Evolutionary conservation across 1,139 yeast genomes (phyloP).

Genomic region (Scheffersomyces insectosa): DNA sequence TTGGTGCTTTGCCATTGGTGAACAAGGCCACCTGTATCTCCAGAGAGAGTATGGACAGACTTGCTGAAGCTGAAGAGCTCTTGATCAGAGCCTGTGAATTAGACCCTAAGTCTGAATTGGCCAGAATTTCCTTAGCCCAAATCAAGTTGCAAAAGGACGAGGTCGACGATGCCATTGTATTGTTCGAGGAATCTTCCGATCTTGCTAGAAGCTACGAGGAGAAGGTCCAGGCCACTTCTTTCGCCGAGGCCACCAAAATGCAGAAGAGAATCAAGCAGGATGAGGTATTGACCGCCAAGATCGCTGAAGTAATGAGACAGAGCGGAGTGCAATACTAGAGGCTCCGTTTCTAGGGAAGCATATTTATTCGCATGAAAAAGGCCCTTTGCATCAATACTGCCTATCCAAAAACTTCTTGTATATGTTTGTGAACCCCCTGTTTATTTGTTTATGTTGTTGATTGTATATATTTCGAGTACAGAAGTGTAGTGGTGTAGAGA

Average conservation of each 20-base stretch:
- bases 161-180: slow-evolving; percentile 75
- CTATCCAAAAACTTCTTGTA: too few relatives aligned
- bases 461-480: too few relatives aligned
- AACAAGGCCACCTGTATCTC: slow-evolving; percentile 82
- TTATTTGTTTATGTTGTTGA: too few relatives aligned
- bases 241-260: slow-evolving; percentile 88
- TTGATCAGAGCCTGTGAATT: slow-evolving; percentile 76
- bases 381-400: too few relatives aligned
- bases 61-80: slow-evolving; percentile 64
- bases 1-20: slow-evolving; percentile 88
- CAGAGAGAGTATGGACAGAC: slow-evolving; percentile 54
- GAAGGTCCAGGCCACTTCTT: slow-evolving; percentile 87
- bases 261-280: slow-evolving; percentile 72
- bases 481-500: too few relatives aligned
- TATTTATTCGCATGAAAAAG: too few relatives aligned
- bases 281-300: slow-evolving; percentile 53
- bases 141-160: slow-evolving; percentile 80
- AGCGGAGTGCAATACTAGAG: slow-evolving; percentile 9
- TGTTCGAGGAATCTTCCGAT: slow-evolving; percentile 80
- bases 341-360: too few relatives aligned
- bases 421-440: too few relatives aligned
- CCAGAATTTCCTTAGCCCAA: slow-evolving; percentile 89
- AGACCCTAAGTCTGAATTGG: slow-evolving; percentile 88
- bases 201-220: slow-evolving; percentile 85
- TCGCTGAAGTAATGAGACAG: slow-evolving; percentile 46